Conservation (phyloP, 805 yeast genomes). For the Kazachstania africana region DNA sequence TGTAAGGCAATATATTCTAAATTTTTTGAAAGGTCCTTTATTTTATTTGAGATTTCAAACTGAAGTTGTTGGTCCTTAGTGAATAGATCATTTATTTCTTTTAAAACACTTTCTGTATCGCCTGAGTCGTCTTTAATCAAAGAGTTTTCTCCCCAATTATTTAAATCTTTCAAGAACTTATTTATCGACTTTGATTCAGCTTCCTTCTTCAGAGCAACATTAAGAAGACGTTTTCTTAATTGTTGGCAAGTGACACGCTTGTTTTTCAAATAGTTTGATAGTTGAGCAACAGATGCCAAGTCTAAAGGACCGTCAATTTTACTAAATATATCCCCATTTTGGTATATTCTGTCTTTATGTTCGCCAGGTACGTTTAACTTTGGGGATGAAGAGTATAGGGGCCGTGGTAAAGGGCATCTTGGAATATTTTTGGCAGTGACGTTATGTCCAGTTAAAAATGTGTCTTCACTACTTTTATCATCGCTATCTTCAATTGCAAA, state of each 20-base stretch:
- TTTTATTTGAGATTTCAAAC: constrained; percentile 12
- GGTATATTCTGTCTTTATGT: too few relatives aligned
- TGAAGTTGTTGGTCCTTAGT: constrained; percentile 14
- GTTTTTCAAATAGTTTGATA: background rate
- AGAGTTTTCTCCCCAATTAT: constrained; percentile 3
- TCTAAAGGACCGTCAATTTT: background rate
- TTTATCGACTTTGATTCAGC: background rate
- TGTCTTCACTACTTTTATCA: constrained; percentile 11
- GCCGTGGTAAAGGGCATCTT: constrained; percentile 5
- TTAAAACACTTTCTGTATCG: constrained; percentile 3
- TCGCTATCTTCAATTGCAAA: background rate
- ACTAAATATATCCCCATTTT: background rate
- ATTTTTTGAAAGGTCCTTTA: constrained; percentile 9
- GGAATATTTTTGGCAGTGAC: constrained; percentile 6
- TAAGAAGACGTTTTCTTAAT: background rate
- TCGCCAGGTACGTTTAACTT: background rate
- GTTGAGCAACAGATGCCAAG: background rate
- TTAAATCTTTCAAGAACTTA: constrained; percentile 1
- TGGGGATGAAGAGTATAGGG: background rate
- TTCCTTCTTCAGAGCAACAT: constrained; percentile 1
- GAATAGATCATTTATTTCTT: constrained; percentile 14
- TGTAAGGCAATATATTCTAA: constrained; percentile 17
- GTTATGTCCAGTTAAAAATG: constrained; percentile 19
- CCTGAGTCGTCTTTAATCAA: constrained; percentile 1
- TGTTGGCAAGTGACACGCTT: background rate